A percentile compares a stretch with the other conserved stretches of the same genome.
phyloP scores from a whole-genome alignment of 2,329 filamentous ascomycete genomes.

The Colletotrichum chlorophyti region DNA sequence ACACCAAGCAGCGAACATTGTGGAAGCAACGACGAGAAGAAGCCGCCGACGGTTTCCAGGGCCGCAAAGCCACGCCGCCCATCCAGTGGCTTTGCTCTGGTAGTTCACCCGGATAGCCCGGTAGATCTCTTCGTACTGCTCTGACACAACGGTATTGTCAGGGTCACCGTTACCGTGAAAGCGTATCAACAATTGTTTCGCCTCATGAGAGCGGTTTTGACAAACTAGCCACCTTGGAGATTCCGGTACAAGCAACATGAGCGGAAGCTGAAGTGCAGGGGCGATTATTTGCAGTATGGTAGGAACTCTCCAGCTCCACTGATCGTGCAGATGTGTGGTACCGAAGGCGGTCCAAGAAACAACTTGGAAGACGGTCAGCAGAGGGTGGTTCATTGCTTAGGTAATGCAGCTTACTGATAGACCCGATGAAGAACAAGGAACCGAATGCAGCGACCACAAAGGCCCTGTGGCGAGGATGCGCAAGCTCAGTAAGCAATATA shows the following conservation, averaged over 20 bases:
- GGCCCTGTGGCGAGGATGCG: slow-evolving; percentile 6
- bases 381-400: not conserved
- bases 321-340: not conserved
- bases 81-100: not conserved
- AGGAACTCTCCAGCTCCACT: slow-evolving; percentile 51
- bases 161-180: slow-evolving; percentile 56
- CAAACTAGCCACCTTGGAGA: slow-evolving; percentile 52
- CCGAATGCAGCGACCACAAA: not conserved
- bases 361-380: not conserved
- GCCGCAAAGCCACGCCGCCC: not conserved
- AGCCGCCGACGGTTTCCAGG: not conserved
- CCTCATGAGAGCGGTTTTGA: slow-evolving; percentile 52
- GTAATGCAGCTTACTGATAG: not conserved
- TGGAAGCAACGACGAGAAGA: not conserved
- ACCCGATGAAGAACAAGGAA: slow-evolving; percentile 2
- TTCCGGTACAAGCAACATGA: slow-evolving; percentile 42
- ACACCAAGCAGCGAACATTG: not conserved
- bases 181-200: slow-evolving; percentile 49
- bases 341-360: slow-evolving; percentile 3
- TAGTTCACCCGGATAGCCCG: slow-evolving; percentile 51
- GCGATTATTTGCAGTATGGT: slow-evolving; percentile 52
- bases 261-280: slow-evolving; percentile 45
- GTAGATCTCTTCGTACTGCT: slow-evolving; percentile 57
- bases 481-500: not conserved
- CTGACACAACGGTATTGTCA: slow-evolving; percentile 50